A percentile compares a stretch with the other conserved stretches of the same genome.
Evolutionary conservation across 164 flowering plant genomes (phyloP).

Genomic region (Echeveria elegans): DNA sequence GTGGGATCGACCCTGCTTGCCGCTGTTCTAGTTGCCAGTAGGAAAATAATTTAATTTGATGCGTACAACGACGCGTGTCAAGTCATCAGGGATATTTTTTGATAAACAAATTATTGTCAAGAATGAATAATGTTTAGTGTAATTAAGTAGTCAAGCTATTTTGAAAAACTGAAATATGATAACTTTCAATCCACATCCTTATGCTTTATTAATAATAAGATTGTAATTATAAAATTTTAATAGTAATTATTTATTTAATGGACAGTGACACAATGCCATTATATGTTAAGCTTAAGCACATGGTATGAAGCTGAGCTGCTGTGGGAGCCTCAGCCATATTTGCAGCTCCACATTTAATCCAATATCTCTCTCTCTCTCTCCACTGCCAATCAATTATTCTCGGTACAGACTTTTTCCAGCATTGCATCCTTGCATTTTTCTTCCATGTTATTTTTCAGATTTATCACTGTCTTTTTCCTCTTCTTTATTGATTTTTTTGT

Average conservation of each 20-base stretch:
- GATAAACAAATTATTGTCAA: too few relatives aligned
- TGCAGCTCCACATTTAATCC: background rate
- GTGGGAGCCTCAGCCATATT: background rate
- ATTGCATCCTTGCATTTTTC: slow-evolving; percentile 17
- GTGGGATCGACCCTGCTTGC: too few relatives aligned
- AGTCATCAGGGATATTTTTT: too few relatives aligned
- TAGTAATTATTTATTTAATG: background rate
- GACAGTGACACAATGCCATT: slow-evolving; percentile 1
- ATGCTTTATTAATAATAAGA: too few relatives aligned
- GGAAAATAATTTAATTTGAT: too few relatives aligned
- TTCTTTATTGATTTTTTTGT: background rate
- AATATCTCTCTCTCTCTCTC: background rate
- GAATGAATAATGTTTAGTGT: too few relatives aligned
- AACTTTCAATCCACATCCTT: too few relatives aligned
- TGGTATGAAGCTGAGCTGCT: background rate
- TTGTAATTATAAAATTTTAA: too few relatives aligned
- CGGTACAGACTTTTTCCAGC: background rate
- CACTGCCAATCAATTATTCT: slow-evolving; percentile 15
- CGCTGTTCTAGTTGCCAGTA: too few relatives aligned
- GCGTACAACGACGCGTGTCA: too few relatives aligned
- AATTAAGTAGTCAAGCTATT: too few relatives aligned
- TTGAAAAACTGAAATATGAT: too few relatives aligned
- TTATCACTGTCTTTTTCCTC: background rate
- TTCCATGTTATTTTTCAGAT: slow-evolving; percentile 8
- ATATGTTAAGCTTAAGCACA: slow-evolving; percentile 7